Evolutionary conservation across 2,329 filamentous ascomycete genomes (phyloP).

Genomic region (Graphilbum ipis-grandicollis): DNA sequence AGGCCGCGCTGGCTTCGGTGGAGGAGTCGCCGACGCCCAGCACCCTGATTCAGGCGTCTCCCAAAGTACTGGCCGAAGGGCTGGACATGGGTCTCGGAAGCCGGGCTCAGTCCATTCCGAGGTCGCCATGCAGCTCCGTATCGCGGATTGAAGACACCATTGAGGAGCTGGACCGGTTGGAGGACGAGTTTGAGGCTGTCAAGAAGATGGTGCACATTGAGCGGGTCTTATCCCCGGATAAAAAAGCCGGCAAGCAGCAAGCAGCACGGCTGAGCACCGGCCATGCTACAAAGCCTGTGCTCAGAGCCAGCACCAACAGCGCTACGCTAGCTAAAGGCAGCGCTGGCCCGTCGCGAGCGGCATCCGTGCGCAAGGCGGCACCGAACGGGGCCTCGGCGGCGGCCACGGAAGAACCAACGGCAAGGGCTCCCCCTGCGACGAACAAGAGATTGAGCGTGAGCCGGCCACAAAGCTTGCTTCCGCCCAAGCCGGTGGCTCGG

Average conservation of each 20-base stretch:
- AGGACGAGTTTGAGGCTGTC: slow-evolving; percentile 42
- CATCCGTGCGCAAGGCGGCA: slow-evolving; percentile 23
- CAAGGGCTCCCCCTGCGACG: slow-evolving; percentile 8
- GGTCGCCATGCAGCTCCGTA: slow-evolving; percentile 7
- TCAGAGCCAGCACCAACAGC: slow-evolving; percentile 21
- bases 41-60: neutral
- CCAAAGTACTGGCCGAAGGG: neutral
- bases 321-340: slow-evolving; percentile 14
- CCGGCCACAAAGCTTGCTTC: slow-evolving; percentile 24
- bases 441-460: slow-evolving; percentile 13
- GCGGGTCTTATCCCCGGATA: slow-evolving; percentile 16
- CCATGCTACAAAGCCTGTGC: slow-evolving; percentile 1
- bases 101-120: slow-evolving; percentile 2
- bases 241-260: slow-evolving; percentile 10
- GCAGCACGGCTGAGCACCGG: neutral
- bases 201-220: slow-evolving; percentile 19
- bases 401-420: slow-evolving; percentile 9
- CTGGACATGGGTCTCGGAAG: neutral
- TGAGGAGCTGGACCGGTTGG: slow-evolving; percentile 42
- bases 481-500: slow-evolving; percentile 28
- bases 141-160: slow-evolving; percentile 44
- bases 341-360: slow-evolving; percentile 14
- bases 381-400: too few species aligned
- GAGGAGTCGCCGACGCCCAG: neutral
- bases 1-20: neutral